Evolutionary conservation across 1,284 basidiomycete genomes (phyloP).

Genomic region (Sutorius eximius): DNA sequence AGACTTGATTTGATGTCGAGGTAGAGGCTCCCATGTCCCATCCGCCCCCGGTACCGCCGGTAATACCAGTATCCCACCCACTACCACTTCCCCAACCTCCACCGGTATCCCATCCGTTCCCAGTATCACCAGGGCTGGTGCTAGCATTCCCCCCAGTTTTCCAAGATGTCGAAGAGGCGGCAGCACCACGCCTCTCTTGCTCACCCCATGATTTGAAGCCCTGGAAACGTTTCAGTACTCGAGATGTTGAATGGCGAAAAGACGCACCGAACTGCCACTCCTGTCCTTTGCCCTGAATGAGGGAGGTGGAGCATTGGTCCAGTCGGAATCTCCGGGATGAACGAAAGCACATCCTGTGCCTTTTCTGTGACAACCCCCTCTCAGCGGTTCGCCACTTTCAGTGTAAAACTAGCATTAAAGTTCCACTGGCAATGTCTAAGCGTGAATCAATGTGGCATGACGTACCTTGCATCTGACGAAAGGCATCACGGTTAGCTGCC

Average conservation of each 20-base stretch:
- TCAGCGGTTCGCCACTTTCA: conserved; percentile 25
- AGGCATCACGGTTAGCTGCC: conserved; percentile 23
- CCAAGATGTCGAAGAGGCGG: neutral
- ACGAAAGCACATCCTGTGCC: conserved; percentile 23
- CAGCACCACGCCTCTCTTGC: neutral
- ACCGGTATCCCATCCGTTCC: conserved; percentile 7
- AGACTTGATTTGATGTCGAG: conserved; percentile 7
- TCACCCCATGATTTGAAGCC: conserved; percentile 7
- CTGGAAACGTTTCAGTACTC: conserved; percentile 6
- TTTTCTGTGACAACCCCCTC: conserved; percentile 22
- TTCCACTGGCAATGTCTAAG: neutral
- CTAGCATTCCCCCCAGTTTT: neutral
- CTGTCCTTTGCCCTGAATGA: conserved; percentile 13
- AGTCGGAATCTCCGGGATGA: conserved; percentile 28
- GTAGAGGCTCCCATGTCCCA: conserved; percentile 7
- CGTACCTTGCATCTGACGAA: conserved; percentile 28
- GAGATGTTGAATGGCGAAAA: neutral
- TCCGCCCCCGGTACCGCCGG: conserved; percentile 5
- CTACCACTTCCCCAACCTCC: neutral
- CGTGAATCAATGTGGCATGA: conserved; percentile 9
- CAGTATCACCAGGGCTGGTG: neutral
- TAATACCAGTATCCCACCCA: conserved; percentile 1
- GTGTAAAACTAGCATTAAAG: conserved; percentile 23
- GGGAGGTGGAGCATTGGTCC: conserved; percentile 20
- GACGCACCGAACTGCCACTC: conserved; percentile 19